Evolutionary conservation across 2,329 filamentous ascomycete species (phyloP).

Genomic region (Alternaria alternata): DNA sequence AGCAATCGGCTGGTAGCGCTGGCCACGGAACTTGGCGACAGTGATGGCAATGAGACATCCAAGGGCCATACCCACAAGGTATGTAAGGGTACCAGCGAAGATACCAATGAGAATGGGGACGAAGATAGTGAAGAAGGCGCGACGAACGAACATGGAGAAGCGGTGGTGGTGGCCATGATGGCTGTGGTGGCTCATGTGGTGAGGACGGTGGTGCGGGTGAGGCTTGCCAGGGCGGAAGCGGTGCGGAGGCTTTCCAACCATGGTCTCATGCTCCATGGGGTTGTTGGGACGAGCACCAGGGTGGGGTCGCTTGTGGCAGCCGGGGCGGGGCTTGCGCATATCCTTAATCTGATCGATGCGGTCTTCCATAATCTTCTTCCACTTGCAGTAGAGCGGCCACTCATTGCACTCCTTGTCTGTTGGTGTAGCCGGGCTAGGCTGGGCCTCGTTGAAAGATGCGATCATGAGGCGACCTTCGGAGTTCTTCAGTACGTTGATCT

Average conservation of each 20-base stretch:
- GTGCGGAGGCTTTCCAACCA: conserved; percentile 46
- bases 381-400: conserved; percentile 53
- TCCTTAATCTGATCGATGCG: conserved; percentile 47
- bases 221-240: conserved; percentile 41
- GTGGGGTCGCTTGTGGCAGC: conserved; percentile 45
- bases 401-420: conserved; percentile 45
- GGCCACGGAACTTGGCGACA: conserved; percentile 64
- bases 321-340: conserved; percentile 42
- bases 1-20: conserved; percentile 46
- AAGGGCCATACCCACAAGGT: conserved; percentile 71
- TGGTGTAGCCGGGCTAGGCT: conserved; percentile 28
- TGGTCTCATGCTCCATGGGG: conserved; percentile 42
- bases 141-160: conserved; percentile 50
- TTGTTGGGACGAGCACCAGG: conserved; percentile 26
- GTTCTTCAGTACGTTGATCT: conserved; percentile 50
- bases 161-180: conserved; percentile 27
- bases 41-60: conserved; percentile 69
- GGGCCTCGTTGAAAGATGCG: conserved; percentile 44
- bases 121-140: conserved; percentile 69
- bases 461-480: conserved; percentile 49
- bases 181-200: conserved; percentile 30
- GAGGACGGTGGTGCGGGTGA: conserved; percentile 34
- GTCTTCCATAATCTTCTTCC: conserved; percentile 50
- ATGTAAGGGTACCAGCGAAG: conserved; percentile 71
- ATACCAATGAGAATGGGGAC: conserved; percentile 74